A percentile compares a stretch with the other conserved stretches of the same genome.
Conservation (phyloP, 495 filamentous ascomycete species). For the Hypoxylon lienhwacheense region DNA sequence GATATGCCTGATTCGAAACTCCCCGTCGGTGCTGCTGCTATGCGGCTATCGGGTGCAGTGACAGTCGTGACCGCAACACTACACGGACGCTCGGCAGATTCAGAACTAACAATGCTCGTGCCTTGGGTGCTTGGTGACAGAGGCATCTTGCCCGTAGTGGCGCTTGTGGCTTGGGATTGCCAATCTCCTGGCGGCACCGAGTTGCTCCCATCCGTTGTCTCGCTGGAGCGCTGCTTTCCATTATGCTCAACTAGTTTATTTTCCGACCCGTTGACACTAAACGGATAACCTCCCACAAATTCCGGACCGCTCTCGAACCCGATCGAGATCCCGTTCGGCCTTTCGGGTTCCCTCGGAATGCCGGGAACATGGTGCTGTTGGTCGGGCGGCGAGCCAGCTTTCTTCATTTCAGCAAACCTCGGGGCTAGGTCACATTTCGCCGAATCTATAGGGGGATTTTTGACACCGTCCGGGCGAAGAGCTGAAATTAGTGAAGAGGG, state of each 20-base stretch:
- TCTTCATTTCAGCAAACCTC: slow-evolving; percentile 29
- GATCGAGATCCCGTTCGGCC: slow-evolving; percentile 44
- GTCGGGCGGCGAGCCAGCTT: slow-evolving; percentile 19
- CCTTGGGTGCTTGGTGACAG: slow-evolving; percentile 61
- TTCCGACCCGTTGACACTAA: slow-evolving; percentile 35
- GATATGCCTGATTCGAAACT: slow-evolving; percentile 24
- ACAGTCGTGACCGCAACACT: slow-evolving; percentile 46
- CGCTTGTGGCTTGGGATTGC: slow-evolving; percentile 58
- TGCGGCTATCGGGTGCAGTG: slow-evolving; percentile 41
- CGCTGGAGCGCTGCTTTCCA: slow-evolving; percentile 52
- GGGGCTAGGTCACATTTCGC: slow-evolving; percentile 21
- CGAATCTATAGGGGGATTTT: slow-evolving; percentile 13
- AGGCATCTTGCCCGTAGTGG: slow-evolving; percentile 58
- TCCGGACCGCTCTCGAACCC: slow-evolving; percentile 41
- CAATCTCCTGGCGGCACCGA: slow-evolving; percentile 55
- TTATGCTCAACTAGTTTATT: slow-evolving; percentile 37
- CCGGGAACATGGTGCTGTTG: slow-evolving; percentile 23
- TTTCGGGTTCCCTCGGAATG: slow-evolving; percentile 36
- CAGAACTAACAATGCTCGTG: slow-evolving; percentile 58
- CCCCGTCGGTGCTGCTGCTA: slow-evolving; percentile 21
- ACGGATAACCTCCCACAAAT: slow-evolving; percentile 42
- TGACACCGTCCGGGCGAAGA: slow-evolving; percentile 32
- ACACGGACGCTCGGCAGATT: slow-evolving; percentile 49
- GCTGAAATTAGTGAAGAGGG: slow-evolving; percentile 46
- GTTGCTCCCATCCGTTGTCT: slow-evolving; percentile 54